These are phyloP conservation scores for Cornus suecica DNA, from an alignment of 148 eudicot species.

Conservation along the genomic window DNA sequence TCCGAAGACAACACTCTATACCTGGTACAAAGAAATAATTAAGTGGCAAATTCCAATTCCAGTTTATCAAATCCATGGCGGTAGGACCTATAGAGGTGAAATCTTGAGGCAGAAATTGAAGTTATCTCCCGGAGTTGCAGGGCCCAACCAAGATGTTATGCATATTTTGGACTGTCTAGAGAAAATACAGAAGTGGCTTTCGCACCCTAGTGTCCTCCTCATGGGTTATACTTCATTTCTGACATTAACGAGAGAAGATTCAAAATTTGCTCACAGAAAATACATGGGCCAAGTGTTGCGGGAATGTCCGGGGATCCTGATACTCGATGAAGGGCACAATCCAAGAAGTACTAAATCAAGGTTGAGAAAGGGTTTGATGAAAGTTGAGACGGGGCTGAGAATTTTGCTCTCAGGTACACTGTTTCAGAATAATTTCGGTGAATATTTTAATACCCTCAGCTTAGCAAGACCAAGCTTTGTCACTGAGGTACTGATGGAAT, in stretches of 20 bases:
- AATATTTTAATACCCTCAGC: constrained; percentile 87
- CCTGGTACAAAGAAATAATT: constrained; percentile 93
- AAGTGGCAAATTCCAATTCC: constrained; percentile 96
- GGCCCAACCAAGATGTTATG: constrained; percentile 72
- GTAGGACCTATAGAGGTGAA: constrained; percentile 73
- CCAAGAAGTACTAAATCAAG: constrained; percentile 94
- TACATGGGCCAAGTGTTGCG: constrained; percentile 80
- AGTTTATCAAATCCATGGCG: constrained; percentile 91
- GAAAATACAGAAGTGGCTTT: constrained; percentile 89
- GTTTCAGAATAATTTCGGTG: constrained; percentile 94
- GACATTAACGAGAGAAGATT: constrained; percentile 78
- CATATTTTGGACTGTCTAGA: constrained; percentile 90
- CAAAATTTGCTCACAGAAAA: constrained; percentile 72
- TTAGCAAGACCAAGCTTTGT: constrained; percentile 89
- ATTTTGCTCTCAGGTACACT: constrained; percentile 83
- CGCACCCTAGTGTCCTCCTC: constrained; percentile 90
- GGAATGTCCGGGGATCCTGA: constrained; percentile 79
- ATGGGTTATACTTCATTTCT: constrained; percentile 97
- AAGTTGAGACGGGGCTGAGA: constrained; percentile 69
- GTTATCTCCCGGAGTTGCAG: constrained; percentile 46
- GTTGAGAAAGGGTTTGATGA: constrained; percentile 81
- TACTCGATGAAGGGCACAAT: constrained; percentile 96
- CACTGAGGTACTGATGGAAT: constrained; percentile 60
- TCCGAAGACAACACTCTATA: constrained; percentile 89
- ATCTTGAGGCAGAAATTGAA: constrained; percentile 53